Base-by-base conservation (phyloP, 345 rosid species). In the Eutrema japonicum region DNA sequence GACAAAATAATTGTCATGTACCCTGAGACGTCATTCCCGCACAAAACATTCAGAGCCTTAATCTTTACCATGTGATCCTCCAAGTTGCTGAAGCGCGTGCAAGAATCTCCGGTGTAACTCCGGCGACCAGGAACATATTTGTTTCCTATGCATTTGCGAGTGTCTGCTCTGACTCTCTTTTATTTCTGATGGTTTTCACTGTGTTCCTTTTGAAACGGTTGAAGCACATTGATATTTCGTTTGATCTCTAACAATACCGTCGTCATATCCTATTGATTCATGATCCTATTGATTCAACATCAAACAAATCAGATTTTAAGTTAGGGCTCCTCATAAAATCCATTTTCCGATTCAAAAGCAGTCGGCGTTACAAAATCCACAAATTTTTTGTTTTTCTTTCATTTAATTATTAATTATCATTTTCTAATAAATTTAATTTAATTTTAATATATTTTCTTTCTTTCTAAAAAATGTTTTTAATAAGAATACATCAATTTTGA, bases 61-160 rank as follows among this genome's bases (percentile, higher is more conserved):
- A 18, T 18, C 22, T 18, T 1, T 30, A 10, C 99, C 88, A 48
- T 86, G 90, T 29, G 96, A 86, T 13, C 99, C 99, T 14, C 99
- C 99, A 3, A 95, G 96, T 33, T 88, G 93, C 41, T 88, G 90
- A 75, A 95, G 99, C 13, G 99, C 88, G 37, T 84, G 85, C 33
- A 92, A 52, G 84, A 95, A 95, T 30, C 93, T 76, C 62, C 92
- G 77, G 72, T 91, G 99, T 81, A 95, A 77, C 77, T 92, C 99
- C 48, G 96, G 89, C 9, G 99, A 92, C 99, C 99, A 95, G 61
- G 89, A 87, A 75, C 99, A 88, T 61, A 97, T 76, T 69, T 85
- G 93, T 75, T 95, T 95, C 59, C 96, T 82, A 62, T 75, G 74
- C 8, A 42, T 11, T 1, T 43, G 63, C 6, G 64, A 42, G 6